These are phyloP conservation scores for Ophidiomyces ophidiicola DNA, from an alignment of 2,329 filamentous ascomycete genomes.

Conservation along the genomic window DNA sequence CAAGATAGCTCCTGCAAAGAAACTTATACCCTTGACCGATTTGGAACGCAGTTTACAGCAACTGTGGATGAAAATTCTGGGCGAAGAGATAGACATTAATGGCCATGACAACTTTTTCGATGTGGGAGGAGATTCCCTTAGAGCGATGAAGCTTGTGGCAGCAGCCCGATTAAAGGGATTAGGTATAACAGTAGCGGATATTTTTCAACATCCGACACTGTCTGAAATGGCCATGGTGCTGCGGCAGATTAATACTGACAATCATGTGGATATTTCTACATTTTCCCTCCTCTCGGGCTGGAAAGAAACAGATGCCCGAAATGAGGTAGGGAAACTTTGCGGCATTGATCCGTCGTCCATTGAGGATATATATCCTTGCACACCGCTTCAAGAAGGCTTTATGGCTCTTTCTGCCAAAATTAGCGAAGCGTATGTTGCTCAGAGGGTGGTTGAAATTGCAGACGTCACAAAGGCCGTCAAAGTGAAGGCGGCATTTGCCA, in stretches of 20 bases:
- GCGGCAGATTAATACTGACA: constrained; percentile 1
- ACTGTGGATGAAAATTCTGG: constrained; percentile 25
- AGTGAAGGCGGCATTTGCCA: constrained; percentile 30
- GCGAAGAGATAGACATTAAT: constrained; percentile 25
- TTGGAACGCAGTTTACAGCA: constrained; percentile 17
- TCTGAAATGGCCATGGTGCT: constrained; percentile 23
- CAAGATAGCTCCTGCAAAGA: constrained; percentile 7
- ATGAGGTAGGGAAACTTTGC: constrained; percentile 14
- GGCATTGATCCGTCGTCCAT: constrained; percentile 15
- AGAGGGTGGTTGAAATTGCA: constrained; percentile 24
- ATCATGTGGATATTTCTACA: constrained; percentile 8
- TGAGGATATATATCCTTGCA: constrained; percentile 25
- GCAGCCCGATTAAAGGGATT: constrained; percentile 15
- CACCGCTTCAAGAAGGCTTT: constrained; percentile 32
- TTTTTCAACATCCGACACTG: constrained; percentile 26
- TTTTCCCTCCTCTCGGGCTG: constrained; percentile 15
- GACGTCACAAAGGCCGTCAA: constrained; percentile 18
- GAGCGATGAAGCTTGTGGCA: constrained; percentile 23
- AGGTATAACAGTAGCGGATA: constrained; percentile 19
- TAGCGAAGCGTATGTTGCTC: constrained; percentile 31
- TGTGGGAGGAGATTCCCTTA: constrained; percentile 14
- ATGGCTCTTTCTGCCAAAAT: constrained; percentile 30
- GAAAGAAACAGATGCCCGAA: constrained; percentile 8
- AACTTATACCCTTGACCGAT: constrained; percentile 17
- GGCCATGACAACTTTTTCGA: constrained; percentile 14